phyloP scores from a whole-genome alignment of 768 basidiomycete genomes.

The Mycena leptocephala region DNA sequence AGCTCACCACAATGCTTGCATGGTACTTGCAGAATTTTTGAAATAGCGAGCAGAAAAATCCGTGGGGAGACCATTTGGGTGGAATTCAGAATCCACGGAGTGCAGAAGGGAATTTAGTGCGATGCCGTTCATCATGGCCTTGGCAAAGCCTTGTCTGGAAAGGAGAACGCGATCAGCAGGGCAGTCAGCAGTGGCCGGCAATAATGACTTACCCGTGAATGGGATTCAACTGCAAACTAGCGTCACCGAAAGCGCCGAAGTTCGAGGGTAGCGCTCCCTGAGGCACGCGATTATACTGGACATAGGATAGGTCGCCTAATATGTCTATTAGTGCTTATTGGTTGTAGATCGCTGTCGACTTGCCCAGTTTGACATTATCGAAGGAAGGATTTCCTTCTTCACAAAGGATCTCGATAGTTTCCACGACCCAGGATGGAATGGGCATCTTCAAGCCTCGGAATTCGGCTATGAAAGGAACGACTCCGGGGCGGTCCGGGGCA shows the following conservation, averaged over 20 bases:
- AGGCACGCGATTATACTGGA: conserved; percentile 34
- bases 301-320: conserved; percentile 27
- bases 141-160: conserved; percentile 41
- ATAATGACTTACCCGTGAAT: conserved; percentile 39
- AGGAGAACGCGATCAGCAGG: no score
- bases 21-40: background rate
- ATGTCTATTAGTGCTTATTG: no score
- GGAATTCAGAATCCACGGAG: no score
- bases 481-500: conserved; percentile 6
- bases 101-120: conserved; percentile 37
- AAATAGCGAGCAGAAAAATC: conserved; percentile 14
- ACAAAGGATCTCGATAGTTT: conserved; percentile 20
- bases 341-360: no score
- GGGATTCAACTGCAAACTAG: conserved; percentile 39
- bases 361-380: conserved; percentile 8
- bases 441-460: conserved; percentile 6
- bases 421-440: conserved; percentile 14
- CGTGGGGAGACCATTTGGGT: background rate
- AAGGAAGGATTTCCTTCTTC: conserved; percentile 10
- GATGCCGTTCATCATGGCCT: conserved; percentile 38
- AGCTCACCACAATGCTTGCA: conserved; percentile 29
- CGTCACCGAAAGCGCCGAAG: conserved; percentile 42
- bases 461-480: conserved; percentile 10
- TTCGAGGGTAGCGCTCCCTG: conserved; percentile 35
- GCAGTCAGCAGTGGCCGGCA: no score